Evolutionary conservation across 225 moss, liverwort and hornwort genomes (phyloP).

Genomic region (Bryum argenteum): DNA sequence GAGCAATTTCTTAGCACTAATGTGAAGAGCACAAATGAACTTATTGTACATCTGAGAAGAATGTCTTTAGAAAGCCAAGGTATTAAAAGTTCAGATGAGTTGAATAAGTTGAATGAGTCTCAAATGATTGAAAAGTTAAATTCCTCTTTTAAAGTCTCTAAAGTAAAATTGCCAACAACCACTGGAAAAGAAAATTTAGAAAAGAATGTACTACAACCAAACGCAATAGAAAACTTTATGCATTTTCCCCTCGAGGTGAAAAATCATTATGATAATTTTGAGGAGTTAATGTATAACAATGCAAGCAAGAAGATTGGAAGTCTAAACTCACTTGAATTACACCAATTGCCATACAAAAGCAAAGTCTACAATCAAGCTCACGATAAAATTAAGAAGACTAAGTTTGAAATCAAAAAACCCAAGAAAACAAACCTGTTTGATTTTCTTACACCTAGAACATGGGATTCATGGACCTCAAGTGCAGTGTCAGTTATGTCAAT

Average conservation of each 20-base stretch:
- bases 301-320: background rate
- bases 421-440: background rate
- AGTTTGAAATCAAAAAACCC: accelerated
- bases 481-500: conserved; percentile 23
- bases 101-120: background rate
- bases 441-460: conserved; percentile 30
- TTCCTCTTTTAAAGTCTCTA: background rate
- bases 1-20: conserved; percentile 1
- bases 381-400: background rate
- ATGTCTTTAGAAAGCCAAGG: conserved; percentile 18
- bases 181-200: background rate
- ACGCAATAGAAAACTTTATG: background rate
- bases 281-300: background rate
- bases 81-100: background rate
- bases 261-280: background rate
- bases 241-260: background rate
- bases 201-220: background rate
- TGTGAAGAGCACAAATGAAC: conserved; percentile 40
- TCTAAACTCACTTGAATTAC: background rate
- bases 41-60: conserved; percentile 31
- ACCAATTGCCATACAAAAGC: background rate
- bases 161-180: background rate
- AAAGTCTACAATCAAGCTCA: background rate
- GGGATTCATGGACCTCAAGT: conserved; percentile 47
- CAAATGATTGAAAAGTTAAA: background rate